Conservation (phyloP, 768 basidiomycete genomes). For the Agaricus bisporus region DNA sequence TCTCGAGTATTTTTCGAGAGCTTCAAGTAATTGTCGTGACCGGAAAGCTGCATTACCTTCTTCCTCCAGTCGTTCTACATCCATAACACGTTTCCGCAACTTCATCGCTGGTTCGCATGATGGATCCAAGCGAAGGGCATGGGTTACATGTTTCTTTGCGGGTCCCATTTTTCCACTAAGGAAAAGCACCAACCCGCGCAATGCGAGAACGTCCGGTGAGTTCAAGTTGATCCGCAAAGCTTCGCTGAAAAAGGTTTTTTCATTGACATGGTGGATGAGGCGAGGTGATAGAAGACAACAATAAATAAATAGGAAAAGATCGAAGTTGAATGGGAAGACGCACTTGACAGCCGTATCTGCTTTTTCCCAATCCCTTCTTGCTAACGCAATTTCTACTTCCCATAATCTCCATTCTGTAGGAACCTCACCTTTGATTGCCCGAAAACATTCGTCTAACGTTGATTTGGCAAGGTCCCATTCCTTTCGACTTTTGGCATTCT, state of each 20-base stretch:
- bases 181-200: constrained; percentile 77
- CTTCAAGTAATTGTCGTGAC: constrained; percentile 47
- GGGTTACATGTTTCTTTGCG: constrained; percentile 62
- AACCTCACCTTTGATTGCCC: constrained; percentile 65
- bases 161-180: constrained; percentile 63
- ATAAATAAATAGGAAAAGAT: background rate
- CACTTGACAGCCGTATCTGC: constrained; percentile 73
- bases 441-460: constrained; percentile 71
- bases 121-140: constrained; percentile 74
- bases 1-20: constrained; percentile 62
- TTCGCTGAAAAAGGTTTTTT: too few relatives aligned
- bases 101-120: constrained; percentile 64
- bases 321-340: constrained; percentile 19
- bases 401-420: constrained; percentile 78
- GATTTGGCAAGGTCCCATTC: constrained; percentile 77
- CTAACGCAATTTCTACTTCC: constrained; percentile 74
- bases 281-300: constrained; percentile 26
- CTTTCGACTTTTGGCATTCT: constrained; percentile 45
- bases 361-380: constrained; percentile 62
- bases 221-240: constrained; percentile 65
- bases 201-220: constrained; percentile 72
- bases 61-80: constrained; percentile 78
- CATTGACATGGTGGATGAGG: too few relatives aligned
- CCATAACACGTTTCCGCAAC: constrained; percentile 70
- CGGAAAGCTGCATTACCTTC: constrained; percentile 82